Evolutionary conservation across 208 protist species (phyloP), one percentile per base, ranked within the genome.

Genomic region (Angomonas deanei): DNA sequence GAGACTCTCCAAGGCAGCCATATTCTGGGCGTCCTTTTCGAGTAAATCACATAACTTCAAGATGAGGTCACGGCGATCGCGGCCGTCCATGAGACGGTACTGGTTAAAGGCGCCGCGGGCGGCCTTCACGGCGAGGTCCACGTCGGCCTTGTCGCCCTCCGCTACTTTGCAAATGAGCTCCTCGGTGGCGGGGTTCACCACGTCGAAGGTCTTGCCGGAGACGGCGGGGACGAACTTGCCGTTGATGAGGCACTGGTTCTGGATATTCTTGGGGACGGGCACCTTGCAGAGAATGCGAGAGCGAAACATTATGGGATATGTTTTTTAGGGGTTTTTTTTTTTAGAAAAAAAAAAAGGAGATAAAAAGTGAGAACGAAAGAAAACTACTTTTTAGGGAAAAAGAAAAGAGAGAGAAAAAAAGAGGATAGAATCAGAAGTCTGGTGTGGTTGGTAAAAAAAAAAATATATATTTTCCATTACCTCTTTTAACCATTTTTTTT

Each of bases 181-280:
- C 54, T 88, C 91, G 17, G 70, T 91, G 5, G 86, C 70, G 26
- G 90, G 88, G 73, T 96, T 91, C n/a, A 87, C 38, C 6, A 84
- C 86, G 52, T 72, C 60, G 66, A 97, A 84, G 27, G 74, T 89
- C 55, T 88, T 87, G 53, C 88, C 82, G 1, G 70, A 81, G 1
- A 77, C 27, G 5, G 83, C 71, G 0, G 81, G 55, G 0, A 96
- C 91, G 59, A 91, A 97, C 70, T 91, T 48, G 67, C 80, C 80
- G 58, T 89, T 83, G 70, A 97, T 96, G 53, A 95, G 82, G 46
- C 96, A 63, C 62, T 92, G 82, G 23, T 90, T 86, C 70, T 74
- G 76, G 46, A 89, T 74, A 70, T 69, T 70, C n/a, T 54, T 68
- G 38, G 82, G 53, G n/a, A 15, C 21, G 11, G 65, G 60, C 15